Evolutionary conservation across 345 rosid genomes (phyloP), one percentile per base, ranked within the genome.

Genomic region (Arabidopsis suecica): DNA sequence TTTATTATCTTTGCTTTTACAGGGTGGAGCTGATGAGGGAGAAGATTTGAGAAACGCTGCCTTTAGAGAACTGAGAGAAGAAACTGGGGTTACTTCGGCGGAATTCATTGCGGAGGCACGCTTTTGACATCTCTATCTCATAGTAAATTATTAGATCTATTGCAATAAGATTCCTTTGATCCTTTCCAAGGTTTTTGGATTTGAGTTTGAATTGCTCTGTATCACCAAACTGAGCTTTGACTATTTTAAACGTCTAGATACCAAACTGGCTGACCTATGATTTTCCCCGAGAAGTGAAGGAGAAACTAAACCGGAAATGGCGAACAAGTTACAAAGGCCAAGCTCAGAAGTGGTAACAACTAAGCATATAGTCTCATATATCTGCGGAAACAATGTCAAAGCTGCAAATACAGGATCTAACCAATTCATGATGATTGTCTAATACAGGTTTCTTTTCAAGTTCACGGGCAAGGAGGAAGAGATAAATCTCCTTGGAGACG

Each of bases 221-320:
- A 47, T 63, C 72, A 55, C 57, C 66, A 59, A 38, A 64, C 71
- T 71, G 66, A 45, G 65, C 8, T 55, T 51, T 61, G 47, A 36
- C 22, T 55, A 0, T 34, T 33, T 1, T 36, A 57, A 56, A 70
- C 69, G 11, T 76, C 2, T 62, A 90, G 93, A 88, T 85, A 78
- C 93, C 93, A 64, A 84, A 83, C 78, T 90, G 96, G 96, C 55
- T 90, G 45, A 88, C 88, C 12, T 87, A 90, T 70, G 96, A 90
- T 80, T 90, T 84, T 55, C 91, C 96, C 8, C 71, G 50, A 40
- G 64, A 80, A 63, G 81, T 75, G 61, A 83, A 79, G 50, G 65
- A 81, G 13, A 88, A 82, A 56, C 86, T 90, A 38, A 84, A 84
- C 60, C 78, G 82, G 50, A 69, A 76, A 37, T 85, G 96, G 96